Conservation (phyloP, 2,329 filamentous ascomycete genomes). For the Colletotrichum acutatum region DNA sequence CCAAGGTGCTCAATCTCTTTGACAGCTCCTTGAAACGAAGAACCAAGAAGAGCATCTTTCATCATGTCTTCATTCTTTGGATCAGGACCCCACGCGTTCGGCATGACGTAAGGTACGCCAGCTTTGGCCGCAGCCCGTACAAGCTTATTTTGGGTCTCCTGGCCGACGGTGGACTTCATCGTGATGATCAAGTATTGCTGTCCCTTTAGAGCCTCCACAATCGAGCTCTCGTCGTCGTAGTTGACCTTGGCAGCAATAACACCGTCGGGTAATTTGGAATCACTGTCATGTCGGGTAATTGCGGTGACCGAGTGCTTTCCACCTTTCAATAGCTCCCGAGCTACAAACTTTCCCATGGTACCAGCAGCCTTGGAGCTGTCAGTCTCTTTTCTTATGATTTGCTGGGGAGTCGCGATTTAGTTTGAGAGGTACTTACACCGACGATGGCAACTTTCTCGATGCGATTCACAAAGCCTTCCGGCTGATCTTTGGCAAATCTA, state of each 20-base stretch:
- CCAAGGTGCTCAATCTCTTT: constrained; percentile 53
- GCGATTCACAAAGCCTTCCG: constrained; percentile 50
- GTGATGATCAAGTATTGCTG: constrained; percentile 68
- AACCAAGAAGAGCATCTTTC: constrained; percentile 21
- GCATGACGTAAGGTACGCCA: constrained; percentile 62
- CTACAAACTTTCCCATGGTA: constrained; percentile 53
- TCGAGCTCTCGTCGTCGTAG: constrained; percentile 53
- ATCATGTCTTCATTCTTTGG: constrained; percentile 11
- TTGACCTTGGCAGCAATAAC: constrained; percentile 54
- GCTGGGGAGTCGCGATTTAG: neutral
- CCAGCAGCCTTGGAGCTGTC: constrained; percentile 48
- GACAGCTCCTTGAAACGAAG: constrained; percentile 36
- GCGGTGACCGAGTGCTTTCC: constrained; percentile 65
- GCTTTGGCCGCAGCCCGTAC: constrained; percentile 61
- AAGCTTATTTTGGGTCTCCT: constrained; percentile 55
- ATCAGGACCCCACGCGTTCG: constrained; percentile 56
- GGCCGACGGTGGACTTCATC: constrained; percentile 51
- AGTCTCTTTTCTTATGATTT: constrained; percentile 20
- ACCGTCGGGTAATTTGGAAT: constrained; percentile 53
- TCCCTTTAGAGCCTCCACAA: constrained; percentile 60
- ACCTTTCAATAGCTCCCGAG: constrained; percentile 55
- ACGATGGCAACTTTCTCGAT: constrained; percentile 58
- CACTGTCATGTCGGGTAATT: constrained; percentile 58
- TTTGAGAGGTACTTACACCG: constrained; percentile 51
- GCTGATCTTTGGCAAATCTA: constrained; percentile 48